Percentiles rank a stretch among this genome's conserved stretches.
phyloP scores from a whole-genome alignment of 2,329 filamentous ascomycete species.

The Penicillium glabrum region DNA sequence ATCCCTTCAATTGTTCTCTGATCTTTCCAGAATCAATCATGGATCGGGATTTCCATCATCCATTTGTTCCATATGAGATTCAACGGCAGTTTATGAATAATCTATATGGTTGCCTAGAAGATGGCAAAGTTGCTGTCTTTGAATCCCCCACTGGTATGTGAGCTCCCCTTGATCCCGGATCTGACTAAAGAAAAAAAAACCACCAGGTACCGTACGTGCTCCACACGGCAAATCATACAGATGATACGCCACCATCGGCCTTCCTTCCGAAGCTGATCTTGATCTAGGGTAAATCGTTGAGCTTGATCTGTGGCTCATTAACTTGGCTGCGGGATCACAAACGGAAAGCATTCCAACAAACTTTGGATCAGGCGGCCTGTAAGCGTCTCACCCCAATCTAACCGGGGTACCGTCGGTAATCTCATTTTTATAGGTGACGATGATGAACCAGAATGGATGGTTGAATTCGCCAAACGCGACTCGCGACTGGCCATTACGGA shows the following conservation, averaged over 20 bases:
- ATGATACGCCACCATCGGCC: slow-evolving; percentile 1
- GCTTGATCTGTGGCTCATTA: slow-evolving; percentile 82
- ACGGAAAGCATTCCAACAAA: slow-evolving; percentile 56
- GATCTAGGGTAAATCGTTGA: slow-evolving; percentile 78
- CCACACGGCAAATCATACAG: slow-evolving; percentile 6
- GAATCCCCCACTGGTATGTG: slow-evolving; percentile 83
- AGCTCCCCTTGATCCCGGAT: slow-evolving; percentile 12
- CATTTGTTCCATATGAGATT: slow-evolving; percentile 82
- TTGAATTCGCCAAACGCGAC: slow-evolving; percentile 71
- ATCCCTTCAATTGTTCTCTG: slow-evolving; percentile 1
- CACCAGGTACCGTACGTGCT: slow-evolving; percentile 43
- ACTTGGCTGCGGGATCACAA: slow-evolving; percentile 91
- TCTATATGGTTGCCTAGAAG: slow-evolving; percentile 74
- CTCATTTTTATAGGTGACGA: slow-evolving; percentile 50
- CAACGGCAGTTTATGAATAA: slow-evolving; percentile 85
- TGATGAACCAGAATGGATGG: slow-evolving; percentile 81
- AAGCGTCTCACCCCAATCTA: slow-evolving; percentile 17
- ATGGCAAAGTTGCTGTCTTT: slow-evolving; percentile 80
- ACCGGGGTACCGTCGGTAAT: not conserved
- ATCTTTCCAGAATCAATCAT: slow-evolving; percentile 24
- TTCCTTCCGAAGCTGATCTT: slow-evolving; percentile 3
- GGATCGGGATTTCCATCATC: slow-evolving; percentile 73
- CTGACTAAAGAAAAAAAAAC: slow-evolving; percentile 1
- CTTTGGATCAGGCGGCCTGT: slow-evolving; percentile 48
- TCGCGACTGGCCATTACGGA: slow-evolving; percentile 66